Base-by-base conservation (phyloP, 2,329 filamentous ascomycete species). In the Emericellopsis atlantica region DNA sequence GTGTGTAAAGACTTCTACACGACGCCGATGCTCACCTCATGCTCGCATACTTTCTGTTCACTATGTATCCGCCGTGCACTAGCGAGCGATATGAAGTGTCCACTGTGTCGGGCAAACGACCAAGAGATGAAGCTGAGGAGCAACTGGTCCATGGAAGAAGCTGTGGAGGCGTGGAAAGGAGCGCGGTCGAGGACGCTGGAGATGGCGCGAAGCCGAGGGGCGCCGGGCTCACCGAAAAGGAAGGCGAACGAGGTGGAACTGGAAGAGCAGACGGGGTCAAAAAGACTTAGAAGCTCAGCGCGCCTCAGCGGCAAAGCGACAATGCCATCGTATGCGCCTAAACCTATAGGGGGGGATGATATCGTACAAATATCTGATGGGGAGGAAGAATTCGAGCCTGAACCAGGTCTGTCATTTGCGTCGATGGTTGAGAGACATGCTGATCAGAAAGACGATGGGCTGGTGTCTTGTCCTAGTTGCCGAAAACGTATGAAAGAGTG, bases 1-100 rank as follows among this genome's bases (percentile, higher is more conserved):
- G 84, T 98, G 45, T 98, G 92, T 75, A 96, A 96, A 58, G 93
- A 98, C 60, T 94, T 96, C 62, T 96, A 85, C 66, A 79, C 79
- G 45, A 94, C 88, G 39, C 92, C 92, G 0, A 92, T 98, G 76
- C 81, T 95, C 46, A 98, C 92, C 1, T 84, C 85, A 1, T 98
- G 92, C 64, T 84, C 79, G 41, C 92, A 98, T 58, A 96, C 92
- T 0, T 98, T 98, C 56, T 98, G 92, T 69, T 95, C 90, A 6
- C 66, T 94, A 41, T 98, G 92, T 59, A 96, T 98, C 57, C 83
- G 92, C 24, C 74, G 89, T 46, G 87, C 84, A 45, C 71, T 98
- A 1, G 81, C 81, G 2, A 73, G 76, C 26, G 88, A 95, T 49
- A 84, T 87, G 8, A 88, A 84, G 60, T 98, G 92, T 52, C 92